Evolutionary conservation across 2,329 filamentous ascomycete species (phyloP).

Genomic region (Colletotrichum abscissum): DNA sequence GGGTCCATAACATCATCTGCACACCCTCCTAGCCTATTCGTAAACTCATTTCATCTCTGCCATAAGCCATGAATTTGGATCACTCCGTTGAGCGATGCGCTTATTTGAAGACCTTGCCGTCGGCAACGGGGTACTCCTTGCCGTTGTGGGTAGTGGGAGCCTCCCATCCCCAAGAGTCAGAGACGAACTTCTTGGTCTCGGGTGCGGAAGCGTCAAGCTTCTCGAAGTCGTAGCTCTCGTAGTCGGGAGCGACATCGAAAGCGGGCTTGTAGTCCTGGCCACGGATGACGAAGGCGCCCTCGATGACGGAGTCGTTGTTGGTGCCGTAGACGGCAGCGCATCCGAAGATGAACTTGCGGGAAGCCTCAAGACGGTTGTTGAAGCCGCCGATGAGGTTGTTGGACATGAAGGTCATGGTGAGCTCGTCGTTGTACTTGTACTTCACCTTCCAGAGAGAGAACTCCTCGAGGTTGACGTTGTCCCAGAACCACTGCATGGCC

Average conservation of each 20-base stretch:
- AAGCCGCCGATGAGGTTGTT: constrained; percentile 98
- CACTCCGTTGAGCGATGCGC: constrained; percentile 38
- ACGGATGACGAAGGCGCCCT: constrained; percentile 94
- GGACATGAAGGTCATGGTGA: constrained; percentile 98
- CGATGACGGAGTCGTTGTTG: constrained; percentile 89
- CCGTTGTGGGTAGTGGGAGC: constrained; percentile 81
- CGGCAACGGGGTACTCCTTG: constrained; percentile 89
- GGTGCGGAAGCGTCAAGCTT: constrained; percentile 92
- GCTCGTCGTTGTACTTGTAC: constrained; percentile 99
- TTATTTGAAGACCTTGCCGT: constrained; percentile 99
- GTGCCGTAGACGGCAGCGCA: constrained; percentile 87
- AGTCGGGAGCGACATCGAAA: constrained; percentile 97
- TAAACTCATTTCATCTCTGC: constrained; percentile 43
- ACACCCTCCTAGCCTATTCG: constrained; percentile 34
- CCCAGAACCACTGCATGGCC: constrained; percentile 98
- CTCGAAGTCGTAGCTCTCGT: constrained; percentile 94
- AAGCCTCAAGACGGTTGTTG: constrained; percentile 95
- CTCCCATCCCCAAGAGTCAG: constrained; percentile 93
- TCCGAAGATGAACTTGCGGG: constrained; percentile 98
- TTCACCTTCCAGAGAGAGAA: constrained; percentile 95
- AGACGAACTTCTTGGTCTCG: constrained; percentile 87
- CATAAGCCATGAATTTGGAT: constrained; percentile 47
- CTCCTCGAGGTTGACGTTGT: constrained; percentile 92
- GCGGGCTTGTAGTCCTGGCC: constrained; percentile 87
- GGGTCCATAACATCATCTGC: constrained; percentile 36